phyloP scores from a whole-genome alignment of 495 filamentous ascomycete species.

The Penicillium cinerascens region DNA sequence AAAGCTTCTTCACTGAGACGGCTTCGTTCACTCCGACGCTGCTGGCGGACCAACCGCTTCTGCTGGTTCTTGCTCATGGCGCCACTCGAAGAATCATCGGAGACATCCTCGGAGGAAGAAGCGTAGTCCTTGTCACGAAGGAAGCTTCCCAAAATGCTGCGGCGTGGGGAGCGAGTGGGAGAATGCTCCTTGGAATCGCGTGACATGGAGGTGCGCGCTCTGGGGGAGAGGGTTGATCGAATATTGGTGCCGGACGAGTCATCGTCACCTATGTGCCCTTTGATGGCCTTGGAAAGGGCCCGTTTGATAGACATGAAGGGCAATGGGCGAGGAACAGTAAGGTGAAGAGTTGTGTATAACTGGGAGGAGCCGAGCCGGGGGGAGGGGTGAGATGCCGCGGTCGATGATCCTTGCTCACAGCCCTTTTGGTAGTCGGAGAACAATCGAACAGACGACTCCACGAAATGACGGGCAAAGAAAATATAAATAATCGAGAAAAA shows the following conservation, averaged over 20 bases:
- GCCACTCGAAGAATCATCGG: slow-evolving; percentile 39
- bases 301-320: slow-evolving; percentile 45
- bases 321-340: background rate
- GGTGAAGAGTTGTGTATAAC: background rate
- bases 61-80: slow-evolving; percentile 51
- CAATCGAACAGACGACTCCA: background rate
- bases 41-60: slow-evolving; percentile 45
- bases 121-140: slow-evolving; percentile 39
- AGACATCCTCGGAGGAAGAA: slow-evolving; percentile 48
- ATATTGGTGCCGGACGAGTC: slow-evolving; percentile 19
- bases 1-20: slow-evolving; percentile 52
- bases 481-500: background rate
- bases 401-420: slow-evolving; percentile 3
- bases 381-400: slow-evolving; percentile 1
- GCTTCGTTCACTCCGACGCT: slow-evolving; percentile 42
- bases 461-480: background rate
- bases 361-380: background rate
- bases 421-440: background rate
- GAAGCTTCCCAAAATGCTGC: slow-evolving; percentile 41
- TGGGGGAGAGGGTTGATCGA: slow-evolving; percentile 14
- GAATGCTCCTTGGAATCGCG: slow-evolving; percentile 10
- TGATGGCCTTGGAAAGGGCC: slow-evolving; percentile 43
- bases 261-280: slow-evolving; percentile 18
- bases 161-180: slow-evolving; percentile 31
- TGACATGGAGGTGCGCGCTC: slow-evolving; percentile 15